Evolutionary conservation across 1,139 yeast genomes (phyloP).

Genomic region (Kodamaea suecica): DNA sequence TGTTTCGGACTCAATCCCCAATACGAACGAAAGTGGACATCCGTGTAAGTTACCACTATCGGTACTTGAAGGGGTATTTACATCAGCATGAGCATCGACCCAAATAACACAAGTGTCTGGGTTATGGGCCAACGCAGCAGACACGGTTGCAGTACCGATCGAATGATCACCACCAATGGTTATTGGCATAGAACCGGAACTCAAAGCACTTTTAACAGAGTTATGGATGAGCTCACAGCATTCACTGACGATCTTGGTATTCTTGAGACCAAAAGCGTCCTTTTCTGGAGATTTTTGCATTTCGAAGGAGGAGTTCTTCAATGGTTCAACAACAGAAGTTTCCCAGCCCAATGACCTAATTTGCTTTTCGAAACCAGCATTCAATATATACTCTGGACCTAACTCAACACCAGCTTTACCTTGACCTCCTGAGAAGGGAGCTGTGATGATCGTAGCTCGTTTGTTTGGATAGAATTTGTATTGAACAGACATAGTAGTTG

Average conservation of each 20-base stretch:
- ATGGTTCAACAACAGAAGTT: constrained; percentile 54
- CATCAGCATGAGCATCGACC: constrained; percentile 98
- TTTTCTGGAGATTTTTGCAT: constrained; percentile 36
- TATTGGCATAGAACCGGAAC: constrained; percentile 61
- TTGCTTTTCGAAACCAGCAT: constrained; percentile 66
- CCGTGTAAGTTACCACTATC: constrained; percentile 94
- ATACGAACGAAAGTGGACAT: constrained; percentile 87
- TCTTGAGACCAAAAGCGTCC: constrained; percentile 61
- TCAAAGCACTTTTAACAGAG: constrained; percentile 50
- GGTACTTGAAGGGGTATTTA: constrained; percentile 85
- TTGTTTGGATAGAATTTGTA: constrained; percentile 55
- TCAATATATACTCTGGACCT: constrained; percentile 81
- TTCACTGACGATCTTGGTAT: constrained; percentile 73
- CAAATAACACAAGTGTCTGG: constrained; percentile 90
- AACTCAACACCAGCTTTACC: constrained; percentile 90
- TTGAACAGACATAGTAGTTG: constrained; percentile 15
- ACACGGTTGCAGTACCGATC: constrained; percentile 88
- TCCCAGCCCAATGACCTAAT: constrained; percentile 72
- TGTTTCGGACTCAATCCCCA: constrained; percentile 66
- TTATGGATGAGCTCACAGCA: constrained; percentile 65
- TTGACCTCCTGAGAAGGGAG: constrained; percentile 97
- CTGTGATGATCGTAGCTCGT: constrained; percentile 64
- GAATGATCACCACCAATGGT: constrained; percentile 98
- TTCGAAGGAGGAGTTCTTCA: constrained; percentile 48
- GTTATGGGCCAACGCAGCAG: constrained; percentile 73